Evolutionary conservation across 345 rosid genomes (phyloP).

Genomic region (Psidium friedrichsthalianum): DNA sequence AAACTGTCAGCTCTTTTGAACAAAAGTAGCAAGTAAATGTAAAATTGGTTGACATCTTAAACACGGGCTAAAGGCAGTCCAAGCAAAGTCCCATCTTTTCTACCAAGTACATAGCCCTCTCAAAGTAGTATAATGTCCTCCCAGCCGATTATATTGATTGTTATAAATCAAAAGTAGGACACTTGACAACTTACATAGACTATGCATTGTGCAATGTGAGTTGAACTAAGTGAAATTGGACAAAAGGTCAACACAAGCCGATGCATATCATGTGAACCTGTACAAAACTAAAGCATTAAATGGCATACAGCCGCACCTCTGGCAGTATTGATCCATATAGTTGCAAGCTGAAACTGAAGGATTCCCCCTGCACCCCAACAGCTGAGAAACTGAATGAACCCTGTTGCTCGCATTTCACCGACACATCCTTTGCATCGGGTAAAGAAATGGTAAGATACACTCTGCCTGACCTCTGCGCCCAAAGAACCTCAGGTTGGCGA

Average conservation of each 20-base stretch:
- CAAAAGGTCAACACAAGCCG: not conserved
- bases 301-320: conserved; percentile 29
- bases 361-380: conserved; percentile 53
- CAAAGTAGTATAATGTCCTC: not conserved
- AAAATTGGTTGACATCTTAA: not conserved
- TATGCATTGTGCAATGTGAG: not conserved
- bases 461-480: conserved; percentile 93
- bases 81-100: not conserved
- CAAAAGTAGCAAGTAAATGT: not conserved
- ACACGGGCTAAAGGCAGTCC: not conserved
- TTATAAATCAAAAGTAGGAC: not conserved
- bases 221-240: not conserved
- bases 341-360: conserved; percentile 54
- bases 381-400: conserved; percentile 81
- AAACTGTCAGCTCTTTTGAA: not conserved
- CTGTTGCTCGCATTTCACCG: conserved; percentile 64
- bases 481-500: conserved; percentile 89
- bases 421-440: conserved; percentile 75
- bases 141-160: not conserved
- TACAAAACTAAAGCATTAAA: not conserved
- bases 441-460: conserved; percentile 69
- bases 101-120: not conserved
- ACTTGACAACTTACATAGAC: not conserved
- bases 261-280: not conserved
- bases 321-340: conserved; percentile 51